Evolutionary conservation across 495 filamentous ascomycete species (phyloP).

Genomic region (Aspergillus coremiiformis): DNA sequence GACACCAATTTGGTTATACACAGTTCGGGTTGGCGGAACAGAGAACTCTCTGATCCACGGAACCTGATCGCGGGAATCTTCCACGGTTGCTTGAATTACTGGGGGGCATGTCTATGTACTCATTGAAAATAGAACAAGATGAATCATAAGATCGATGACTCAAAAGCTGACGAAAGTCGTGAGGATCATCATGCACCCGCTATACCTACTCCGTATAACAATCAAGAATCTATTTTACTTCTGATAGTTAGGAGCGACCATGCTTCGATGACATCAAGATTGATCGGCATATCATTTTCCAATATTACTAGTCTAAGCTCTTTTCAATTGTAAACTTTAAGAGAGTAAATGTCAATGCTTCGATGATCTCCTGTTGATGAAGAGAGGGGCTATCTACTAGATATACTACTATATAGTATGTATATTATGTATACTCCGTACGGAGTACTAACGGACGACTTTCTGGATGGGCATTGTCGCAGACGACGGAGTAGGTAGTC

Average conservation of each 20-base stretch:
- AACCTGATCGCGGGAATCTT: constrained; percentile 17
- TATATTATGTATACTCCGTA: not conserved
- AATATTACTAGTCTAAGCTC: too few species aligned
- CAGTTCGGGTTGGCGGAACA: constrained; percentile 13
- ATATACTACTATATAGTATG: too few species aligned
- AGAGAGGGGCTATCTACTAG: not conserved
- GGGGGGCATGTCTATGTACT: too few species aligned
- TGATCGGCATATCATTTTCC: not conserved
- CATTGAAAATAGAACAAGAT: not conserved
- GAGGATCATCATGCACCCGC: not conserved
- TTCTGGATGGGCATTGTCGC: not conserved
- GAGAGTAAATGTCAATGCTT: not conserved
- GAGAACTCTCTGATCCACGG: constrained; percentile 13
- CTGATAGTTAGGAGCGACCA: not conserved
- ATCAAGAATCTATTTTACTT: not conserved
- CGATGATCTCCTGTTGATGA: not conserved
- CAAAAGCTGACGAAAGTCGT: not conserved
- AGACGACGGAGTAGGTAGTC: constrained; percentile 2
- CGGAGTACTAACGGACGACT: not conserved
- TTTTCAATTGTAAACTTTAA: too few species aligned
- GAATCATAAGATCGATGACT: not conserved
- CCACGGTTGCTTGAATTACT: constrained; percentile 11
- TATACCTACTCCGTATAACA: not conserved
- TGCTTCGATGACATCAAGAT: not conserved
- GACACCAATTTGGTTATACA: constrained; percentile 3